Base-by-base conservation (phyloP, 768 basidiomycete genomes). In the Calvatia gigantea region DNA sequence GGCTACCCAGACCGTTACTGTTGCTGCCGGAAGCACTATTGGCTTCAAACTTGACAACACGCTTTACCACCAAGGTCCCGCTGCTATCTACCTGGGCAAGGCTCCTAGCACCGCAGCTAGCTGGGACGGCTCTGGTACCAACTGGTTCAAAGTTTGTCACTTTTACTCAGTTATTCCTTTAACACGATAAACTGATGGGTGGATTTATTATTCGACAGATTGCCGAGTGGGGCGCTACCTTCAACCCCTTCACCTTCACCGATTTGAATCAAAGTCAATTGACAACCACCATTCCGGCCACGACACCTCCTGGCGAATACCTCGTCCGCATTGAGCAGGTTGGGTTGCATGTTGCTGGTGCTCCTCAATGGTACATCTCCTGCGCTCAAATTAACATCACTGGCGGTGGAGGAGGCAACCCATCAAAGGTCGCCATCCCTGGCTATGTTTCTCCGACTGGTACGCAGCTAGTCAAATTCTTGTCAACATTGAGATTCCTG, bases 121-220 rank as follows among this genome's bases (percentile, higher is more conserved):
- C 56, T 80, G 77, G 73, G 76, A 78, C 32, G 80, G 80, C 37
- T 72, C 70, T 57, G 80, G 81, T 41, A 59, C 67, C 17, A 72
- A 74, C 55, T 82, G 80, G 80, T 81, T 81, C 66, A 79, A 80
- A 74, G 76, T 76, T 58, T 7, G 65, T 14, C 54, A 62, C 54
- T 58, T 62, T 46, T 60, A 60, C 17, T 45, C 42, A 17, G 21
- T 61, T 58, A 7, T 64, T 64, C 49, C 57, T 49, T 48, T 44
- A 51, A 54, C 27, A 39, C 27, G 23, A 17, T 1, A 21, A 11
- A 12, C 41, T 42, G 7, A 42, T 42, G 7, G 7, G 7, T 37
- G n/a, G n/a, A n/a, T n/a, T n/a, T n/a, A n/a, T 1, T 43, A 7
- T 41, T 14, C 29, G 8, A n/a, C 59, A 74, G 70, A 73, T 73